Conservation (phyloP, 2,329 filamentous ascomycete species). For the Pseudocercospora fuligena region DNA sequence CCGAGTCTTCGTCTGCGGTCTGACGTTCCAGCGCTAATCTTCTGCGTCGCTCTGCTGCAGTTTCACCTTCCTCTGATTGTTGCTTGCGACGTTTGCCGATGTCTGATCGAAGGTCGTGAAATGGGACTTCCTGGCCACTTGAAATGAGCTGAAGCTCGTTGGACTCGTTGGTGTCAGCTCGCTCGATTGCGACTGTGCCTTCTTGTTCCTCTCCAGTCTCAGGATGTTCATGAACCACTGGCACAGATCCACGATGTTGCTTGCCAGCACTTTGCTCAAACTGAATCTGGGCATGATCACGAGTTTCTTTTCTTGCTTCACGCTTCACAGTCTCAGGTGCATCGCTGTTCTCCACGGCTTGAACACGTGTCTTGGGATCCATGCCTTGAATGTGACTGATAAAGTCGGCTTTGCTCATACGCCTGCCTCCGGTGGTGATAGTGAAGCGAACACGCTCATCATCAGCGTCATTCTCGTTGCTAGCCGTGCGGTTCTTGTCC, state of each 20-base stretch:
- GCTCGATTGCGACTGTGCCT: constrained; percentile 33
- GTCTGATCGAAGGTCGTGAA: constrained; percentile 49
- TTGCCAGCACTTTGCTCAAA: constrained; percentile 10
- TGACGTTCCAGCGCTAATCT: constrained; percentile 41
- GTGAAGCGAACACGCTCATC: constrained; percentile 77
- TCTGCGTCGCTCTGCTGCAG: constrained; percentile 51
- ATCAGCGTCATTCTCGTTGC: constrained; percentile 50
- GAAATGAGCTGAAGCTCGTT: constrained; percentile 51
- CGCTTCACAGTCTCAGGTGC: constrained; percentile 54
- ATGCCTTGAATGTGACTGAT: constrained; percentile 74
- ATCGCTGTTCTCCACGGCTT: constrained; percentile 53
- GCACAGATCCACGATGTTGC: constrained; percentile 22
- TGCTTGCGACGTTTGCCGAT: constrained; percentile 29
- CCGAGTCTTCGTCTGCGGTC: constrained; percentile 41
- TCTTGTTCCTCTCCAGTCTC: constrained; percentile 23
- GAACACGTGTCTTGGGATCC: constrained; percentile 67
- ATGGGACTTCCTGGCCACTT: constrained; percentile 52
- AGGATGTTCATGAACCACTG: constrained; percentile 31
- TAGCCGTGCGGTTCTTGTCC: constrained; percentile 22
- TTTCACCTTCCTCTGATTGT: constrained; percentile 33
- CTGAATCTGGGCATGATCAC: constrained; percentile 35
- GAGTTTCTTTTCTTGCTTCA: constrained; percentile 51
- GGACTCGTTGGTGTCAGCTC: constrained; percentile 48
- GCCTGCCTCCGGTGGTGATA: constrained; percentile 71
- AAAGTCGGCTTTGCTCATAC: constrained; percentile 82